phyloP scores from a whole-genome alignment of 164 flowering plant species.

The Vitis rotundifolia region DNA sequence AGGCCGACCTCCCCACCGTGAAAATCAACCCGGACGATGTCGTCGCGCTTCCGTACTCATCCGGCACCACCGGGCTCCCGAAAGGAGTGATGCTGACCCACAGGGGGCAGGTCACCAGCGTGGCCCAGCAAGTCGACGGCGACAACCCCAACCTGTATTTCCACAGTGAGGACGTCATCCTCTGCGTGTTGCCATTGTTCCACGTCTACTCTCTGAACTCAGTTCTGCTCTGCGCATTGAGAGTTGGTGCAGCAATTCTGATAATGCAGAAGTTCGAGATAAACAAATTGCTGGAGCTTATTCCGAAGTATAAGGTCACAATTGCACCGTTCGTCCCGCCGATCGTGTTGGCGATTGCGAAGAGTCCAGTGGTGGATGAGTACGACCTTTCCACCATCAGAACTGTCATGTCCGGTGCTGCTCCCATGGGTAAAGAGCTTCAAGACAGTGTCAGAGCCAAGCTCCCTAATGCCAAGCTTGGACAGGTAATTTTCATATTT shows the following conservation, averaged over 20 bases:
- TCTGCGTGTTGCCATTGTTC: constrained; percentile 80
- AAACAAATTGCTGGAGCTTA: constrained; percentile 48
- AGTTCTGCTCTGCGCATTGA: constrained; percentile 61
- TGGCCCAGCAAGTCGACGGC: constrained; percentile 93
- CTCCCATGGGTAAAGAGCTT: constrained; percentile 92
- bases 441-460: constrained; percentile 71
- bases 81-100: constrained; percentile 94
- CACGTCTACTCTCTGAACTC: constrained; percentile 86
- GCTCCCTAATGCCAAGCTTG: constrained; percentile 79
- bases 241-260: constrained; percentile 82
- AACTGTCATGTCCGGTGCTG: constrained; percentile 76
- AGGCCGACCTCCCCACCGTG: constrained; percentile 46
- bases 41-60: constrained; percentile 86
- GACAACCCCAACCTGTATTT: constrained; percentile 82
- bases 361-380: constrained; percentile 52
- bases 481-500: constrained; percentile 57
- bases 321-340: constrained; percentile 90
- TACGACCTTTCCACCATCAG: constrained; percentile 80
- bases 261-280: constrained; percentile 83
- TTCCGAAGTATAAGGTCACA: constrained; percentile 66
- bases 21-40: constrained; percentile 67
- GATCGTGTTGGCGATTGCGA: constrained; percentile 71
- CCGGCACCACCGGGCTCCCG: constrained; percentile 94
- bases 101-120: constrained; percentile 69
- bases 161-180: constrained; percentile 62